A percentile compares a stretch with the other conserved stretches of the same genome.
phyloP scores from a whole-genome alignment of 768 basidiomycete species.

The Termitomyces bulborhizus region DNA sequence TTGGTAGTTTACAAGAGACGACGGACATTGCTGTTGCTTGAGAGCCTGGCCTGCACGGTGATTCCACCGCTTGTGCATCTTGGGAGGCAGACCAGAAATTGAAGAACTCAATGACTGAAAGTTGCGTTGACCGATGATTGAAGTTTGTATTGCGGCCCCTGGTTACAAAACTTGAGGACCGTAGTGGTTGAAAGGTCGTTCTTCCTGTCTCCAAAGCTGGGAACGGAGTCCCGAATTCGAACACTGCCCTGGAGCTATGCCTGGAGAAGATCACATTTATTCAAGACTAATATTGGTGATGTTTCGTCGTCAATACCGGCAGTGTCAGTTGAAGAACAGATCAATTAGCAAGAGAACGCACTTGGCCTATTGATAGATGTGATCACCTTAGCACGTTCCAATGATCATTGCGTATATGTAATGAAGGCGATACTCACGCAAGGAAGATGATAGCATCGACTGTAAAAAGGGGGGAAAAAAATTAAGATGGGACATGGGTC shows the following conservation, averaged over 20 bases:
- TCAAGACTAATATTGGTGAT: conserved; percentile 36
- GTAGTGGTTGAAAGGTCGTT: conserved; percentile 68
- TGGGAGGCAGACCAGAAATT: no score
- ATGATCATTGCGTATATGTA: not conserved
- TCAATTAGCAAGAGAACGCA: conserved; percentile 17
- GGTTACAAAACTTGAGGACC: not conserved
- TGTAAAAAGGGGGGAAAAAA: conserved; percentile 11
- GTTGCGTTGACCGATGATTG: no score
- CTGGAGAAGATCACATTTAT: conserved; percentile 69
- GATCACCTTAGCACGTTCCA: not conserved
- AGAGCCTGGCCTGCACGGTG: no score
- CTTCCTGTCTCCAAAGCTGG: conserved; percentile 66
- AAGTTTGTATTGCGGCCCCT: no score
- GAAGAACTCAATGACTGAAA: no score
- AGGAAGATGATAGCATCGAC: conserved; percentile 84
- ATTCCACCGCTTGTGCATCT: no score
- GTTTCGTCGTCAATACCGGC: not conserved
- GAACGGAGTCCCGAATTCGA: conserved; percentile 59
- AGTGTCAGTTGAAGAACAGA: conserved; percentile 11
- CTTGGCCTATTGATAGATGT: conserved; percentile 28
- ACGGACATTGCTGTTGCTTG: no score
- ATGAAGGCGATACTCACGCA: conserved; percentile 33
- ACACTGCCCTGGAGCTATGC: conserved; percentile 66
- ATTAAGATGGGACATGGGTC: not conserved
- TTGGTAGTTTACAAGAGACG: no score